Evolutionary conservation across 129 eudicot species (phyloP), one percentile per base, ranked within the genome.

Genomic region (Deinandra increscens): DNA sequence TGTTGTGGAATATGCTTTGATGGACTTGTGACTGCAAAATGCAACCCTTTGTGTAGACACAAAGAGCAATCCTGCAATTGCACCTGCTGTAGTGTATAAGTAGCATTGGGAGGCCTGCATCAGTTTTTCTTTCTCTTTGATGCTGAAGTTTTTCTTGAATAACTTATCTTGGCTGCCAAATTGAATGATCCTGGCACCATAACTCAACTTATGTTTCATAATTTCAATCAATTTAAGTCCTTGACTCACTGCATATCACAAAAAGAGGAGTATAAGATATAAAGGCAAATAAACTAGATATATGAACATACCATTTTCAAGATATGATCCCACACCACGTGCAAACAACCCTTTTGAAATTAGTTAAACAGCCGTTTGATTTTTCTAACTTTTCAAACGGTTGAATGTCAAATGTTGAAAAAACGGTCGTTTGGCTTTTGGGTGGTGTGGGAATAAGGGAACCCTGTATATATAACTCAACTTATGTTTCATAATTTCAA

Each of bases 61-160:
- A 26, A 73, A 82, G 48, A 82, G 62, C 46, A 64, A 56, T 29
- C 82, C 82, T 73, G 71, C 60, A 46, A 82, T 78, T 6, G 83
- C 74, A 73, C 80, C 83, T 0, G 75, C 80, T 55, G 80, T 82
- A 18, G 80, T 78, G 44, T 76, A 78, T 34, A 82, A 17, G 67
- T 56, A 45, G 67, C 86, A 82, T 23, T 51, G 67, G 14, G 60
- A 63, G 78, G 78, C 75, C 44, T 73, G 74, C 43, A 68, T 38
- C 69, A 81, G 37, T 34, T 73, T 69, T 42, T 82, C 86, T 19
- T 45, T 64, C 12, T 69, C 75, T 13, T 13, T 69, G 11, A 2
- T 44, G 14, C 70, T 59, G 9, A 82, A 82, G 12, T 26, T 68
- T 33, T 63, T 43, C 19, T 51, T 69, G 64, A 78, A 82, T 34